Conservation (phyloP, 2,329 filamentous ascomycete species). For the Chrysoporthe deuterocubensis region DNA sequence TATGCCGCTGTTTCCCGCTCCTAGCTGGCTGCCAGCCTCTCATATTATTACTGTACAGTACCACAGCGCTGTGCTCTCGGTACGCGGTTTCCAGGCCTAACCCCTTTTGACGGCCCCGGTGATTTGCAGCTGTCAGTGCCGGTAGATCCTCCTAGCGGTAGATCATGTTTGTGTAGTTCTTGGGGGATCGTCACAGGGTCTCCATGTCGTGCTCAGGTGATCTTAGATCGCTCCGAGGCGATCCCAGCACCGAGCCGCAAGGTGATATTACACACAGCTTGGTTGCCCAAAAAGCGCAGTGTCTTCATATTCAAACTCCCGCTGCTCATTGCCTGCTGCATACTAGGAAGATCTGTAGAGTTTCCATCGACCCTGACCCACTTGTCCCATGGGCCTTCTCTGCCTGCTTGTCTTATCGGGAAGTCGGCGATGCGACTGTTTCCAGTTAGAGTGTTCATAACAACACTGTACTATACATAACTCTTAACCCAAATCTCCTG, state of each 20-base stretch:
- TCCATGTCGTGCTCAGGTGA: slow-evolving; percentile 4
- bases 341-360: not conserved
- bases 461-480: not conserved
- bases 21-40: not conserved
- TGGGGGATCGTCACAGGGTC: slow-evolving; percentile 10
- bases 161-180: not conserved
- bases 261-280: not conserved
- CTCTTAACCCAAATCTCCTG: not conserved
- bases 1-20: slow-evolving; percentile 1
- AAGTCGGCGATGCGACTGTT: slow-evolving; percentile 4
- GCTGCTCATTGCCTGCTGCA: not conserved
- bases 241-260: slow-evolving; percentile 5
- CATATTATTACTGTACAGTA: not conserved
- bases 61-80: not conserved
- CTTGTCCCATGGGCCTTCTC: not conserved
- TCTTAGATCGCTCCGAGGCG: not conserved
- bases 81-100: not conserved
- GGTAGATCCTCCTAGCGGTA: slow-evolving; percentile 6
- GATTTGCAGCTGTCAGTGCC: slow-evolving; percentile 7
- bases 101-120: not conserved
- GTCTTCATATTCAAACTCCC: not conserved
- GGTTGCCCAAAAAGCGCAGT: not conserved
- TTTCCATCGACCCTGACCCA: not conserved
- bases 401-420: slow-evolving; percentile 8
- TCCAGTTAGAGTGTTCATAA: slow-evolving; percentile 6